These are phyloP conservation scores for Capronia epimyces DNA, from an alignment of 2,329 filamentous ascomycete species.

Conservation along the genomic window DNA sequence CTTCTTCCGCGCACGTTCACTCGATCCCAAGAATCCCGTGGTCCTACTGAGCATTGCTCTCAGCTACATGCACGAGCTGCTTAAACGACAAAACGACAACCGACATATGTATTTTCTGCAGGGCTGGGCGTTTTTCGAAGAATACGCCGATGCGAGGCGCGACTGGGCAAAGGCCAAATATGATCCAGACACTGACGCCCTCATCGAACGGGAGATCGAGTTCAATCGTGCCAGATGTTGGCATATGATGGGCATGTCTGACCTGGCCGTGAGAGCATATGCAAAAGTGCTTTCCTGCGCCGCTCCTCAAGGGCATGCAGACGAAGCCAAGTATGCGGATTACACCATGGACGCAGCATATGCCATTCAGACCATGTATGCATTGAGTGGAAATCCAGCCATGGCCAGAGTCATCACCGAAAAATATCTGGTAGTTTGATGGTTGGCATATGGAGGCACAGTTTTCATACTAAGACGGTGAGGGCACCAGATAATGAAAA, in stretches of 20 bases:
- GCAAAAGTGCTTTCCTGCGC: slow-evolving; percentile 48
- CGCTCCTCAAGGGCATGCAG: neutral
- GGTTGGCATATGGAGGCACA: neutral
- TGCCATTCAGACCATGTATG: slow-evolving; percentile 64
- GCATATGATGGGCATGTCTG: slow-evolving; percentile 66
- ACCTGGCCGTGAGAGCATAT: slow-evolving; percentile 70
- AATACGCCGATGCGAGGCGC: slow-evolving; percentile 60
- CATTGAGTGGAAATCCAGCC: slow-evolving; percentile 57
- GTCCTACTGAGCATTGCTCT: slow-evolving; percentile 77
- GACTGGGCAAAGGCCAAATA: slow-evolving; percentile 6
- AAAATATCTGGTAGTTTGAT: slow-evolving; percentile 51
- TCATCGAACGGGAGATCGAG: slow-evolving; percentile 57
- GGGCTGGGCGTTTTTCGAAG: slow-evolving; percentile 71
- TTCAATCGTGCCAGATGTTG: slow-evolving; percentile 75
- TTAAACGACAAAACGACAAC: slow-evolving; percentile 87
- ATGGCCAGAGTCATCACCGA: slow-evolving; percentile 58
- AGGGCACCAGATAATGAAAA: neutral
- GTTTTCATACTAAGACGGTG: neutral
- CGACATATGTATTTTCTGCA: slow-evolving; percentile 82
- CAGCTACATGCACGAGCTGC: slow-evolving; percentile 78
- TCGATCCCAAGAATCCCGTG: slow-evolving; percentile 45
- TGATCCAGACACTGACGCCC: slow-evolving; percentile 4
- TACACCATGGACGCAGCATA: slow-evolving; percentile 67
- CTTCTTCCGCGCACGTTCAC: slow-evolving; percentile 65
- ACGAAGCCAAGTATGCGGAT: slow-evolving; percentile 45